A percentile compares a stretch with the other conserved stretches of the same genome.
Evolutionary conservation across 148 eudicot genomes (phyloP).

Genomic region (Rhododendron simsii): DNA sequence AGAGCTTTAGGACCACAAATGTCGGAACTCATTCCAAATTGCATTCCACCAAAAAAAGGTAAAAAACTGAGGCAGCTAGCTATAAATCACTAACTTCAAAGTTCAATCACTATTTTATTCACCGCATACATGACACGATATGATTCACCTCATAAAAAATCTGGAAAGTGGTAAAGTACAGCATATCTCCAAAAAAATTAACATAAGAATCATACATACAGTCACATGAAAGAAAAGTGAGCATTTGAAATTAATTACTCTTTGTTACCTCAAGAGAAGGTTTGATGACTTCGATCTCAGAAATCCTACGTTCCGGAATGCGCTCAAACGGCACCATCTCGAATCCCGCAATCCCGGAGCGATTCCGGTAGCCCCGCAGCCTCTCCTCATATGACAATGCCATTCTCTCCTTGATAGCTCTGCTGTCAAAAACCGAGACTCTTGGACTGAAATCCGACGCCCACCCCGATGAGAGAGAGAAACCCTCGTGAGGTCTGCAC

Average conservation of each 20-base stretch:
- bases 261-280: slow-evolving; percentile 23
- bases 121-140: neutral
- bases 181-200: neutral
- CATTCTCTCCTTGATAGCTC: slow-evolving; percentile 12
- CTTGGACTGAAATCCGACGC: slow-evolving; percentile 19
- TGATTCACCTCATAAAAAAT: neutral
- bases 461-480: neutral
- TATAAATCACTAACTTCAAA: neutral
- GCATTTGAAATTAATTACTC: slow-evolving; percentile 10
- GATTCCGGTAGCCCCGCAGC: neutral
- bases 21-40: neutral
- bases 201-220: neutral
- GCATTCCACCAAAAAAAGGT: neutral
- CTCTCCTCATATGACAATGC: slow-evolving; percentile 12
- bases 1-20: neutral
- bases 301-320: slow-evolving; percentile 6
- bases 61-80: neutral
- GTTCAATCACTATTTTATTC: neutral
- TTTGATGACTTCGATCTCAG: neutral
- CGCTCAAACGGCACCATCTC: slow-evolving; percentile 34
- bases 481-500: neutral
- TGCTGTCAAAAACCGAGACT: slow-evolving; percentile 7
- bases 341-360: slow-evolving; percentile 4
- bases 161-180: no score
- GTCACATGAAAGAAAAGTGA: neutral